A percentile compares a stretch with the other conserved stretches of the same genome.
phyloP scores from a whole-genome alignment of 179 eudicot genomes.

The Spergularia azorica region DNA sequence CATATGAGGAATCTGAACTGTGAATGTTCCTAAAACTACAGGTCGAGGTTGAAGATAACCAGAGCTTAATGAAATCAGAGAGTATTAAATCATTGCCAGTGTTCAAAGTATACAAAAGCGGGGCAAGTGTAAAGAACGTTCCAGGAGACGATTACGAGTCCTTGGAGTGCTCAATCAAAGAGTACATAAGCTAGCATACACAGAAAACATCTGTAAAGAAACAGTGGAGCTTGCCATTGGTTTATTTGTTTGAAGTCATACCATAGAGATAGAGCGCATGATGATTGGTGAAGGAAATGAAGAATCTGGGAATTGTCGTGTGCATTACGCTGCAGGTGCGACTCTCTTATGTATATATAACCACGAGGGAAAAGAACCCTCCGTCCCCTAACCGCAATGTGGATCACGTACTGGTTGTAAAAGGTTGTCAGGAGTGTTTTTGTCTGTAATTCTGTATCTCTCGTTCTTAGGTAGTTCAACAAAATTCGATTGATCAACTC shows the following conservation, averaged over 20 bases:
- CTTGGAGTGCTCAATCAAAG: slow-evolving; percentile 50
- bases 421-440: not conserved
- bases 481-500: slow-evolving; percentile 17
- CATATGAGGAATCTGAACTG: too few species aligned
- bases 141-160: slow-evolving; percentile 46
- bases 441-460: slow-evolving; percentile 3
- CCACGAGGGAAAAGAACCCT: not conserved
- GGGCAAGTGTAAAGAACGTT: slow-evolving; percentile 44
- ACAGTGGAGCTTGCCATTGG: slow-evolving; percentile 12
- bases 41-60: slow-evolving; percentile 55
- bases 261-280: slow-evolving; percentile 17
- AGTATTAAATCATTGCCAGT: slow-evolving; percentile 46
- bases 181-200: slow-evolving; percentile 35
- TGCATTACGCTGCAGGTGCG: slow-evolving; percentile 15
- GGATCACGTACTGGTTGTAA: slow-evolving; percentile 15
- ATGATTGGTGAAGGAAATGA: slow-evolving; percentile 3
- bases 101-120: slow-evolving; percentile 53
- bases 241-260: slow-evolving; percentile 9
- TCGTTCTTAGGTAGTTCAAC: slow-evolving; percentile 6
- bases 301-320: slow-evolving; percentile 4
- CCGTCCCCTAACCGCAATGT: not conserved
- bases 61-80: slow-evolving; percentile 43
- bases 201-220: slow-evolving; percentile 8
- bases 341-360: slow-evolving; percentile 18
- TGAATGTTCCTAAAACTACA: slow-evolving; percentile 7